Base-by-base conservation (phyloP, 2,329 filamentous ascomycete species). In the Leptographium radiaticola region DNA sequence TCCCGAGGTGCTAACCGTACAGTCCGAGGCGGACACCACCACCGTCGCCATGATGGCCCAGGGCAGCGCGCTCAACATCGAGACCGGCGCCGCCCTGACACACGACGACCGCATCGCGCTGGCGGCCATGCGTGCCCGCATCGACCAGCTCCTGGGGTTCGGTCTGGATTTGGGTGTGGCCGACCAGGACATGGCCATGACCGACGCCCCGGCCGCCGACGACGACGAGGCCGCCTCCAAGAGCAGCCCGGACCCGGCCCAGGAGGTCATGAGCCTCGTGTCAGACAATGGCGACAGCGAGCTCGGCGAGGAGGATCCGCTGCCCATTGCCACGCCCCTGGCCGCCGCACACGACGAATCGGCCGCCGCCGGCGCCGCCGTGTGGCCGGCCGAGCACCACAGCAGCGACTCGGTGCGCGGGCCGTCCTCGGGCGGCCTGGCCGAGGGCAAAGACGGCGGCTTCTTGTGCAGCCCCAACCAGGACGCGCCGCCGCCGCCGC, bases 41-140 rank as follows among this genome's bases (percentile, higher is more conserved):
- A 61, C 75, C n/a, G 59, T 79, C 30, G 64, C 71, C 10, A 59
- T 79, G 52, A 76, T 79, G 63, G 71, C 75, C n/a, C 71, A 69
- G 44, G 69, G 68, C 50, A 72, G 72, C 59, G 66, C 72, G 1
- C 62, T 68, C 43, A 73, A 71, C 52, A 64, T 79, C 34, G 65
- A 67, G 15, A 57, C 43, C 58, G 53, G 46, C 30, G 66, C 69
- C 20, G 61, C 66, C n/a, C 63, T 80, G 20, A 66, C 64, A 16
- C 61, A 66, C 3, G 63, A 65, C 30, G 75, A 80, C 59, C 68
- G 67, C 55, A 61, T 66, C 39, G 68, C 73, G 51, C 70, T 81
- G 18, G 69, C 72, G 44, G 70, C 71, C 39, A 72, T 77, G 64
- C 66, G 65, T 39, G 62, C 63, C n/a, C 65, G 64, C 18, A 73